Evolutionary conservation across 257 asterid species (phyloP).

Genomic region (Handroanthus guayacan): DNA sequence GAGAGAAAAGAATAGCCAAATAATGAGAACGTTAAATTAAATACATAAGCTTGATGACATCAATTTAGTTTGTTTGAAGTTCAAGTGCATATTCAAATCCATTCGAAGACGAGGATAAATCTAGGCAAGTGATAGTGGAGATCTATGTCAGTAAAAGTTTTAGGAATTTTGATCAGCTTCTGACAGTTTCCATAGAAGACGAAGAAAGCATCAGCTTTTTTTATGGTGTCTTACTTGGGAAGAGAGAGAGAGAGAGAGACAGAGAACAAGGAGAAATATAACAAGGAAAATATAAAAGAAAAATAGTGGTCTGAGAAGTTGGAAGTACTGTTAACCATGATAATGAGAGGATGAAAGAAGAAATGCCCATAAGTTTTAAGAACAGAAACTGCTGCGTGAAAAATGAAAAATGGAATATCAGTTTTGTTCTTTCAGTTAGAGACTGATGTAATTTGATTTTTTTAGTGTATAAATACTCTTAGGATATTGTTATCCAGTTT

Average conservation of each 20-base stretch:
- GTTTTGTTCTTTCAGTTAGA: slow-evolving; percentile 4
- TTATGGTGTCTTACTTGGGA: background rate
- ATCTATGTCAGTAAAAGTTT: background rate
- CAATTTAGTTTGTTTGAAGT: slow-evolving; percentile 14
- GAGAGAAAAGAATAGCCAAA: background rate
- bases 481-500: slow-evolving; percentile 17
- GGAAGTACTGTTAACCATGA: slow-evolving; percentile 10
- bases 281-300: background rate
- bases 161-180: slow-evolving; percentile 16
- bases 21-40: background rate
- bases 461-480: background rate
- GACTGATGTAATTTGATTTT: slow-evolving; percentile 2
- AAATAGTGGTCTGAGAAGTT: slow-evolving; percentile 15
- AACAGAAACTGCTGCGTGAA: background rate
- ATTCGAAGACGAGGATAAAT: background rate
- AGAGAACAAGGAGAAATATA: slow-evolving; percentile 10
- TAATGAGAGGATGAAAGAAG: background rate
- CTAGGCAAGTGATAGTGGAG: background rate
- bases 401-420: background rate
- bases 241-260: too few relatives aligned
- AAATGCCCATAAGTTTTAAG: background rate
- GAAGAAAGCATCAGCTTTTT: background rate
- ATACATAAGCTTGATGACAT: background rate
- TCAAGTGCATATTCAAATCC: background rate
- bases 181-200: background rate